Evolutionary conservation across 495 filamentous ascomycete species (phyloP).

Genomic region (Umbilicaria muhlenbergii): DNA sequence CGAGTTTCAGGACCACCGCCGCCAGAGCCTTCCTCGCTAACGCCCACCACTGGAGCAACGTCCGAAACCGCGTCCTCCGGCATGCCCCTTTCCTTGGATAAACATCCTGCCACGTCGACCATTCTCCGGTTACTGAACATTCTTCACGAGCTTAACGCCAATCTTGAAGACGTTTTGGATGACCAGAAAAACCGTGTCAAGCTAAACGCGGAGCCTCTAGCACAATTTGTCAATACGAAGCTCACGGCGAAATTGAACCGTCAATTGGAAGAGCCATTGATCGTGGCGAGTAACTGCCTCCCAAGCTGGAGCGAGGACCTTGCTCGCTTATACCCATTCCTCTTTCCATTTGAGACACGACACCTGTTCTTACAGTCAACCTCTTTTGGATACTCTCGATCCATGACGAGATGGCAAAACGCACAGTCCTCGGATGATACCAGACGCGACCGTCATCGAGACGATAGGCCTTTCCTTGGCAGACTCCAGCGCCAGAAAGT

Average conservation of each 20-base stretch:
- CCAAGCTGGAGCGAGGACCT: conserved; percentile 95
- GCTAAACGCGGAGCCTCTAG: conserved; percentile 68
- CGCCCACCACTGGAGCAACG: conserved; percentile 32
- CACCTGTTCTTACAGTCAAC: conserved; percentile 97
- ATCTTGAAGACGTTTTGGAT: conserved; percentile 90
- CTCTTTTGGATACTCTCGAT: conserved; percentile 93
- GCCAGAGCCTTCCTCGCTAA: conserved; percentile 53
- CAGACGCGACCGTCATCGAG: conserved; percentile 65
- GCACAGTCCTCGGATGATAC: conserved; percentile 65
- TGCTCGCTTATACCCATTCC: conserved; percentile 87
- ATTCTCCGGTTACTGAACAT: conserved; percentile 84
- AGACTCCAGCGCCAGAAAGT: conserved; percentile 94
- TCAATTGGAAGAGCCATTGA: conserved; percentile 93
- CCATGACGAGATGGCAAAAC: conserved; percentile 96
- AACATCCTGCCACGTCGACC: conserved; percentile 66
- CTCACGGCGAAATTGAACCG: conserved; percentile 97
- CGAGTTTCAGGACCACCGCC: conserved; percentile 80
- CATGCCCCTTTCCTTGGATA: conserved; percentile 71
- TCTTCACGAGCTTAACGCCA: conserved; percentile 84
- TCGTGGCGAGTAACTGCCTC: conserved; percentile 93
- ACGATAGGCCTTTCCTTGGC: conserved; percentile 86
- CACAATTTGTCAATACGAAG: conserved; percentile 98
- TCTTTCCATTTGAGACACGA: conserved; percentile 98
- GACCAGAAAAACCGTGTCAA: conserved; percentile 58
- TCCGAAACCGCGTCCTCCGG: conserved; percentile 30